Conservation (phyloP, 225 moss, liverwort and hornwort genomes). For the Pleurozium schreberi region DNA sequence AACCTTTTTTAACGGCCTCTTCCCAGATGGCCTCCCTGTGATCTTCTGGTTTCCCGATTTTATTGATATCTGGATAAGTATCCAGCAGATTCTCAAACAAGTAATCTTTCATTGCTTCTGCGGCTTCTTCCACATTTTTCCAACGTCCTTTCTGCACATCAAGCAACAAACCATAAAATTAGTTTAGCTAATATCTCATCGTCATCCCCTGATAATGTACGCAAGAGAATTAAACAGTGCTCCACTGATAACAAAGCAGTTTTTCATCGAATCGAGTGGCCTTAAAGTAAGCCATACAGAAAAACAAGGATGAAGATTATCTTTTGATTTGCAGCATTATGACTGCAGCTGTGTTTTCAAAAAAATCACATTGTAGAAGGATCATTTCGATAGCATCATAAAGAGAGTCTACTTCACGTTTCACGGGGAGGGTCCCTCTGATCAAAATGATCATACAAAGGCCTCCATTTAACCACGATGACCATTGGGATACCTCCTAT, state of each 20-base stretch:
- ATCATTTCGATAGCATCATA: not conserved
- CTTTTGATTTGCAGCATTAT: not conserved
- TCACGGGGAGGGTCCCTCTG: not conserved
- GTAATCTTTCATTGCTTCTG: constrained; percentile 54
- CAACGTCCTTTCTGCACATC: constrained; percentile 76
- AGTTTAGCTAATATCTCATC: not conserved
- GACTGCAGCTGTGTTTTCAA: not conserved
- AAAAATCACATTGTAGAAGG: not conserved
- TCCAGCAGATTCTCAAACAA: constrained; percentile 48
- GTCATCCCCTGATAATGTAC: not conserved
- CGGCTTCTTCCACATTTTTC: constrained; percentile 63
- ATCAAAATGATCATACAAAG: not conserved
- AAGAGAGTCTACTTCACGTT: not conserved
- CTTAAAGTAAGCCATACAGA: not conserved
- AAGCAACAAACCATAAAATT: not conserved
- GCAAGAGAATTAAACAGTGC: not conserved
- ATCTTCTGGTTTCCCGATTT: constrained; percentile 1
- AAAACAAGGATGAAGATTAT: not conserved
- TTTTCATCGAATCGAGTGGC: not conserved
- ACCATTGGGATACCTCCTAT: not conserved
- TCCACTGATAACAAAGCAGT: not conserved
- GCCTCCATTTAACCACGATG: not conserved
- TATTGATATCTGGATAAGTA: not conserved
- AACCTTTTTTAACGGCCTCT: constrained; percentile 37
- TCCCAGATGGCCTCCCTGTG: constrained; percentile 56